Conservation (phyloP, 75 land plant species). For the Chamaecyparis obtusa region DNA sequence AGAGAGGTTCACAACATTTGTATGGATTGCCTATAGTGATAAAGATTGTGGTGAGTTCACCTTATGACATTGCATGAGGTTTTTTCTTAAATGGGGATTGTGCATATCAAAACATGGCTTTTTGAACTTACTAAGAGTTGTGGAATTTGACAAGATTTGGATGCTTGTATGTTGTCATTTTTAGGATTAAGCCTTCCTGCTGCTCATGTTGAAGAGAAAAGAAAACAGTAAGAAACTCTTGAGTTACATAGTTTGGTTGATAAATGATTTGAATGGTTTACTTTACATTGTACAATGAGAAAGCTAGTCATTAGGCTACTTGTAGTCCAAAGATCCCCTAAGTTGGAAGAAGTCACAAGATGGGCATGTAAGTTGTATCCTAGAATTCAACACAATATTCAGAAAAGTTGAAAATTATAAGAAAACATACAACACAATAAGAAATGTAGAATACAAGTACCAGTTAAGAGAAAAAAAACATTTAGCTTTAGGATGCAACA, state of each 20-base stretch:
- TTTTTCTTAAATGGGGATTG: not conserved
- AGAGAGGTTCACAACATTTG: conserved; percentile 78
- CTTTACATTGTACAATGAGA: no score
- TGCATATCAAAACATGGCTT: not conserved
- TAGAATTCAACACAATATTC: not conserved
- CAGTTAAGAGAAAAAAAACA: not conserved
- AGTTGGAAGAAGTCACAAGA: not conserved
- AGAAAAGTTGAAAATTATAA: not conserved
- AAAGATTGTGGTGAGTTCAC: conserved; percentile 76
- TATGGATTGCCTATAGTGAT: conserved; percentile 87
- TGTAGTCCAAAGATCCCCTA: not conserved
- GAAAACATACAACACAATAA: not conserved
- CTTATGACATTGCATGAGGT: not conserved
- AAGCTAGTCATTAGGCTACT: not conserved
- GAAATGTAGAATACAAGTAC: not conserved
- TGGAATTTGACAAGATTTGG: not conserved
- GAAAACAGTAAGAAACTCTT: no score
- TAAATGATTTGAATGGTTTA: not conserved
- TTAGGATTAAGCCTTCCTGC: conserved; percentile 92
- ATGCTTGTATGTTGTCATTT: conserved; percentile 7
- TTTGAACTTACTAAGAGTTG: conserved; percentile 4
- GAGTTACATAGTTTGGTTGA: no score
- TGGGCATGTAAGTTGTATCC: not conserved
- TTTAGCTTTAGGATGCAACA: not conserved
- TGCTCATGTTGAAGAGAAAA: conserved; percentile 95